Base-by-base conservation (phyloP, 495 filamentous ascomycete species). In the Echria macrotheca region DNA sequence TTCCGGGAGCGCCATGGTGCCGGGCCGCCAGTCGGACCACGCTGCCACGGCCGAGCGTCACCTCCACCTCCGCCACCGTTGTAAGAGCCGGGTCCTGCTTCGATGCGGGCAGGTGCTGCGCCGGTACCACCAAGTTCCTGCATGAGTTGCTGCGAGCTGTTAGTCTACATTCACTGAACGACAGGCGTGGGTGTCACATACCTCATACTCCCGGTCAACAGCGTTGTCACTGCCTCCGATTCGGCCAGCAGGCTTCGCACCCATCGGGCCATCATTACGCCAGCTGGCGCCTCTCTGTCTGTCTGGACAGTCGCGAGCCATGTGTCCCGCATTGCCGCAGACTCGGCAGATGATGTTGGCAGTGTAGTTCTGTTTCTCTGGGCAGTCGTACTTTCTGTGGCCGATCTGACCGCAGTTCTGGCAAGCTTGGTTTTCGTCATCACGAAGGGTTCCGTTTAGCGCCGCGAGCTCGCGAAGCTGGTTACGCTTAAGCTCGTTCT, bases 361-460 rank as follows among this genome's bases (percentile, higher is more conserved):
- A 19, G 94, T 97, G 70, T 86, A 97, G 68, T 99, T 99, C 64
- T 87, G 85, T 66, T 95, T 89, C 72, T 99, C 86, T 5, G 94
- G 94, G 56, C 94, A 99, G 67, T 99, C 94, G 58, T 96, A 97
- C 68, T 97, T 99, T 66, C 94, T 83, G 68, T 99, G 94, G 48
- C 94, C 94, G 52, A 99, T 97, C 79, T 99, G 87, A 55, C 91
- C 94, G 69, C 94, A 99, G 75, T 99, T 99, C 72, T 97, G 94
- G 74, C 94, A 99, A 50, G 93, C 91, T 67, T 97, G 93, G 70
- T 97, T 97, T 68, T 98, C 93, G 59, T 98, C 93, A 60, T 98
- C 93, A 56, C 93, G 90, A 19, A 98, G 82, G 28, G 93, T 98
- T 75, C 93, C 93, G 77, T 98, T 98, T 54, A 98, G 81, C 12